A percentile compares a stretch with the other conserved stretches of the same genome.
phyloP scores from a whole-genome alignment of 2,329 filamentous ascomycete genomes.

The Neurospora sp. region DNA sequence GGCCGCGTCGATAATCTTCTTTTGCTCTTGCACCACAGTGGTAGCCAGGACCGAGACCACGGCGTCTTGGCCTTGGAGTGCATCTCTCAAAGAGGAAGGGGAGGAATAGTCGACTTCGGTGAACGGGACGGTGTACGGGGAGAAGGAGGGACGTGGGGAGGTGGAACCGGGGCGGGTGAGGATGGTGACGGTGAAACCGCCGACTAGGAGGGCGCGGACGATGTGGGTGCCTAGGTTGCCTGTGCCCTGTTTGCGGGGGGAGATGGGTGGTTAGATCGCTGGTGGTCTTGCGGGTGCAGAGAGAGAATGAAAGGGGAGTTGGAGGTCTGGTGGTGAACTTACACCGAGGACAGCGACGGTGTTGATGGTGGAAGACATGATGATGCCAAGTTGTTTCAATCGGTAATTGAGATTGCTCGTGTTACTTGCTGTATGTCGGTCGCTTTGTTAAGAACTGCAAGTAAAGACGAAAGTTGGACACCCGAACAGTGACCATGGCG shows the following conservation, averaged over 20 bases:
- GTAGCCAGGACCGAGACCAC: constrained; percentile 41
- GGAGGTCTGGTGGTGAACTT: constrained; percentile 11
- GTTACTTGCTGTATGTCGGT: neutral
- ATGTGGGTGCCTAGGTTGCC: constrained; percentile 24
- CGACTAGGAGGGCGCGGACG: constrained; percentile 21
- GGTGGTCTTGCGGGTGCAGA: neutral
- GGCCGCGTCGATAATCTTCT: constrained; percentile 43
- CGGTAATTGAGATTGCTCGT: neutral
- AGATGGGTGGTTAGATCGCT: neutral
- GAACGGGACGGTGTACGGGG: constrained; percentile 29
- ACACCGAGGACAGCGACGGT: constrained; percentile 28
- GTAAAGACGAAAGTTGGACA: neutral
- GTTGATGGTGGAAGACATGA: constrained; percentile 20
- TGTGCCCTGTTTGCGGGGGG: constrained; percentile 17
- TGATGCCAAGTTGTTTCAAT: neutral
- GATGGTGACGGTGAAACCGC: constrained; percentile 39
- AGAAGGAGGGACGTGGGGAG: constrained; percentile 16
- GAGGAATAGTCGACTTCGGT: constrained; percentile 36
- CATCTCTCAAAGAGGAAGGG: constrained; percentile 31
- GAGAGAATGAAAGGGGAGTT: neutral
- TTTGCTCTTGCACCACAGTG: constrained; percentile 33
- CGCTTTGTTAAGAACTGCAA: too few relatives aligned
- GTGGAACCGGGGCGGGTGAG: constrained; percentile 37
- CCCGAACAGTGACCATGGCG: neutral
- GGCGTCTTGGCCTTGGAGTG: constrained; percentile 45